phyloP scores from a whole-genome alignment of 257 asterid species.

The Solanum rostratum region DNA sequence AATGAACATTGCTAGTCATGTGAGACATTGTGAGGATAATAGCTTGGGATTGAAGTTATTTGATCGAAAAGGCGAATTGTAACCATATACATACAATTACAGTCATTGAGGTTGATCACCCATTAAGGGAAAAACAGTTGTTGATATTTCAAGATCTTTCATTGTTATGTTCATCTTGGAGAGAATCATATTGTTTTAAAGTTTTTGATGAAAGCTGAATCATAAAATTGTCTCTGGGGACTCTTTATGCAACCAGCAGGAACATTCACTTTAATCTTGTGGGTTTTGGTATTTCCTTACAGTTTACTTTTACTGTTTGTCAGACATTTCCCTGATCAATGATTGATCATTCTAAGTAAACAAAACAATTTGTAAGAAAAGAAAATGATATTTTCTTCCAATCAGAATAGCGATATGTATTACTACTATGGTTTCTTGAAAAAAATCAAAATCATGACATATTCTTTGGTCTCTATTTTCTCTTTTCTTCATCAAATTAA shows the following conservation, averaged over 20 bases:
- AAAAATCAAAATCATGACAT: neutral
- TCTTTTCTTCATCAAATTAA: neutral
- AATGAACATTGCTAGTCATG: slow-evolving; percentile 38
- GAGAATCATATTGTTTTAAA: neutral
- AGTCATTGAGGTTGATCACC: no score
- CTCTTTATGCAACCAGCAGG: no score
- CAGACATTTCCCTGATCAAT: neutral
- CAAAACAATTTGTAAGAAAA: neutral
- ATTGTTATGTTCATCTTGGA: neutral
- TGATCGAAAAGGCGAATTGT: slow-evolving; percentile 4
- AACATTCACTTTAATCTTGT: no score
- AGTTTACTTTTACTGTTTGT: no score
- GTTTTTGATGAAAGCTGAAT: neutral
- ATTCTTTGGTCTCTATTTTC: neutral
- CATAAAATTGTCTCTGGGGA: neutral
- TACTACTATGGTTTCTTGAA: neutral
- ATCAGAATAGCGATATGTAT: neutral
- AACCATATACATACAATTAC: neutral
- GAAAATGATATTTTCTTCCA: neutral
- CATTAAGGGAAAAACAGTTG: neutral
- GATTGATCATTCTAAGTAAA: neutral
- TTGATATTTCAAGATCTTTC: neutral
- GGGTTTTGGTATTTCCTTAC: no score
- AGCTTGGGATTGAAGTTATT: slow-evolving; percentile 65
- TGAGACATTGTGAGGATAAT: slow-evolving; percentile 69